Evolutionary conservation across 352 stramenopile genomes (phyloP), one percentile per base, ranked within the genome.

Genomic region (Globisporangium heterothallicum): DNA sequence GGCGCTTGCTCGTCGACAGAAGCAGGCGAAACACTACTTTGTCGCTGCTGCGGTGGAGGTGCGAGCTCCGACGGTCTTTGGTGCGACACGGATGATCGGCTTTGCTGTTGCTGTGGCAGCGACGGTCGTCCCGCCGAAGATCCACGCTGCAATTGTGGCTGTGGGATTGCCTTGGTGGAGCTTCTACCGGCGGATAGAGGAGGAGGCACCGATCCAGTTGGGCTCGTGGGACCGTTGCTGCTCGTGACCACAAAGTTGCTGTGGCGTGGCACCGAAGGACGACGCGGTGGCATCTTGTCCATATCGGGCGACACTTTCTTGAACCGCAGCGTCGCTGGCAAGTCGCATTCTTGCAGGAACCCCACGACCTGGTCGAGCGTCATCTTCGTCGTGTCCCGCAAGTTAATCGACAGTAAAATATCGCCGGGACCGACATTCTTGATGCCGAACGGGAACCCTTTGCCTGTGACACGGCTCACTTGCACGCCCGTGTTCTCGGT

Each of bases 401-500:
- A 64, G 60, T 94, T 94, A 61, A 94, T 91, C 18, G 78, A 87
- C 8, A 94, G 72, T 59, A 94, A 49, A 4, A 89, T 64, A 43
- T 94, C 83, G 26, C 83, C 83, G 6, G 83, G 61, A 4, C 78
- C 80, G 49, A 94, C 83, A 63, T 91, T 94, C 69, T 94, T 94
- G 57, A 94, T 94, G 36, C 83, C 83, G 21, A 92, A 91, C 10
- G 83, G 83, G 58, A 94, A 94, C 24, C 80, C 83, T 48, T 94
- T 94, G 57, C 83, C 83, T 1, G 83, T 94, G 19, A 92, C 75
- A 48, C 83, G 83, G 41, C 78, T 91, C 45, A 94, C 83, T 25
- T 74, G 72, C 42, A 94, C 80, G 54, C 83, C 73, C 24, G 66
- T 64, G 26, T 64, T 60, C 13, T 59, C 66, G 18, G 68, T 77